Percentiles rank a stretch among this genome's conserved stretches.
phyloP scores from a whole-genome alignment of 2,329 filamentous ascomycete species.

The Aureobasidium zeae region DNA sequence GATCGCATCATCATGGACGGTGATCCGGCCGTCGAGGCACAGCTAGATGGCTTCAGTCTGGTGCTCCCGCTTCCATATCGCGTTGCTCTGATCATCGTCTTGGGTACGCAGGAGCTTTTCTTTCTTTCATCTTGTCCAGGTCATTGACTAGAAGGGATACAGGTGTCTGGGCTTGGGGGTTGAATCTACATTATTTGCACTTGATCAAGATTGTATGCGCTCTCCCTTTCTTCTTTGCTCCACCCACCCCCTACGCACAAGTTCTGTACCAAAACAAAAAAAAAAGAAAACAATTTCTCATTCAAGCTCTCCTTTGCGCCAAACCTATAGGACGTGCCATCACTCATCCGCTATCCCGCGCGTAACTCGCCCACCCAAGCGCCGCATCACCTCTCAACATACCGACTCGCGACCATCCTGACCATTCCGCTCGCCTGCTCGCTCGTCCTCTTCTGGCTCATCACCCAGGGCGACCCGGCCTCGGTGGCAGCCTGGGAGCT shows the following conservation, averaged over 20 bases:
- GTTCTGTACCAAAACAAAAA: too few species aligned
- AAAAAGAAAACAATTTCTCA: too few species aligned
- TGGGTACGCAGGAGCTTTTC: constrained; percentile 68
- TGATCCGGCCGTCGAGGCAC: constrained; percentile 57
- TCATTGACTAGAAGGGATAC: constrained; percentile 16
- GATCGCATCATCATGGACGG: constrained; percentile 62
- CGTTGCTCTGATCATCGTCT: constrained; percentile 72
- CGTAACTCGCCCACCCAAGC: constrained; percentile 61
- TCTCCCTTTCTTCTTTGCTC: not conserved
- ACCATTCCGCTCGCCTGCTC: constrained; percentile 62
- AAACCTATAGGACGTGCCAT: constrained; percentile 58
- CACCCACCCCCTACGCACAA: not conserved
- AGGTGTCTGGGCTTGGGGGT: constrained; percentile 93
- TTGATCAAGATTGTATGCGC: constrained; percentile 59
- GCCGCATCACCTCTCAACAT: constrained; percentile 72
- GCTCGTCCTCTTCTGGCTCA: constrained; percentile 71
- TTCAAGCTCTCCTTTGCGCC: not conserved
- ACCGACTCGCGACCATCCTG: constrained; percentile 72
- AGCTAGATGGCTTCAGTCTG: constrained; percentile 76
- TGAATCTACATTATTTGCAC: constrained; percentile 82
- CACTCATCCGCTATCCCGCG: constrained; percentile 75
- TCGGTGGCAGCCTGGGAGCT: constrained; percentile 72
- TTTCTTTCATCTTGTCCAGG: too few species aligned
- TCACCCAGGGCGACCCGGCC: constrained; percentile 60
- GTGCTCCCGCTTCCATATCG: constrained; percentile 83